phyloP scores from a whole-genome alignment of 2,329 filamentous ascomycete species.

The Fusarium palustre region DNA sequence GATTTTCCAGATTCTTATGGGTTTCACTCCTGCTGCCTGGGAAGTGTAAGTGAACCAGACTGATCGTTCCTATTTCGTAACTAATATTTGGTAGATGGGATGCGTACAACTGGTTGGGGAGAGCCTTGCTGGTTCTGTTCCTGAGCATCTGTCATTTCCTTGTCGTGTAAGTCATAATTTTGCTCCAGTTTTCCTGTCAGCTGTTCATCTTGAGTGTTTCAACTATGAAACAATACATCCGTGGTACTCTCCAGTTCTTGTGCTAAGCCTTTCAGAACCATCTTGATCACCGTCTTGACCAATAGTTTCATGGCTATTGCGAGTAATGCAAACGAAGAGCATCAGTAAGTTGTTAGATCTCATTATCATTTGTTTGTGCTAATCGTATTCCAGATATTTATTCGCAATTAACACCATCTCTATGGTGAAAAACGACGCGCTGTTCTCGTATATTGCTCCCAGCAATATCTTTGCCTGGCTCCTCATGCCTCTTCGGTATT shows the following conservation, averaged over 20 bases:
- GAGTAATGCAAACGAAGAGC: slow-evolving; percentile 92
- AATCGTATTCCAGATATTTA: slow-evolving; percentile 68
- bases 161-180: slow-evolving; percentile 70
- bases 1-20: slow-evolving; percentile 94
- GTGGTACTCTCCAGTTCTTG: neutral
- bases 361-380: neutral
- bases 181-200: neutral
- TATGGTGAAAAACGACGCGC: slow-evolving; percentile 97
- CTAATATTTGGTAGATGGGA: slow-evolving; percentile 65
- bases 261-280: slow-evolving; percentile 66
- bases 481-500: slow-evolving; percentile 83
- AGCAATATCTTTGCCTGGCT: slow-evolving; percentile 93
- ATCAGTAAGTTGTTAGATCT: slow-evolving; percentile 64
- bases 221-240: neutral
- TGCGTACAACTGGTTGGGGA: slow-evolving; percentile 82
- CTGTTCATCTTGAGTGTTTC: neutral
- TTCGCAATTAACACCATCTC: slow-evolving; percentile 98
- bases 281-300: slow-evolving; percentile 93
- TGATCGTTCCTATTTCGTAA: neutral
- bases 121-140: slow-evolving; percentile 80
- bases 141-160: slow-evolving; percentile 96
- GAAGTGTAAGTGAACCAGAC: slow-evolving; percentile 70
- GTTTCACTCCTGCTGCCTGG: slow-evolving; percentile 95
- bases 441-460: slow-evolving; percentile 94
- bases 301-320: slow-evolving; percentile 97